Base-by-base conservation (phyloP, 2,329 filamentous ascomycete genomes). In the Cercospora zeina region DNA sequence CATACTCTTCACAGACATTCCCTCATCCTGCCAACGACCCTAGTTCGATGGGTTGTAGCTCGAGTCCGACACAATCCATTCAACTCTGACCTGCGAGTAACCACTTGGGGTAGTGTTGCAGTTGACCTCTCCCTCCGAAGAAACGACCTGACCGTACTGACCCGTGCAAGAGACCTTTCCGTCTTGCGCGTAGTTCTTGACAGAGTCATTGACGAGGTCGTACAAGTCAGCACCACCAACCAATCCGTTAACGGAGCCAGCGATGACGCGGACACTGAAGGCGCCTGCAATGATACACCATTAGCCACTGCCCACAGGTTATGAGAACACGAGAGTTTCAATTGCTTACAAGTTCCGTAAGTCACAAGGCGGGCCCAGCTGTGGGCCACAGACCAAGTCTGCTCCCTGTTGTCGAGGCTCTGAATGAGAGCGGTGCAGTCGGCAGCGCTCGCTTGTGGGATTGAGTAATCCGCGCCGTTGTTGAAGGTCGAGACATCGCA, bases 401-500 rank as follows among this genome's bases (percentile, higher is more conserved):
- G 19, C 4, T 6, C 8, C 8, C 13, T 31, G 34, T 58, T 16
- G n/a, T n/a, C n/a, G 24, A 62, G 9, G n/a, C 19, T 30, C 0
- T 19, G 2, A 2, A 51, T 11, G 14, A 51, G 47, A 16, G 24
- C 47, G 1, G 13, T 31, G 47, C 47, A 51, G 31, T 62, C 54
- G 3, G 11, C 1, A 11, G 42, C 45, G 8, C 39, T 30, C 50
- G 59, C 59, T 37, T 53, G 42, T n/a, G 47, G 31, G 13, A 57
- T 57, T 7, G 30, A 4, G 34, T 51, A 39, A 9, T 16, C 24
- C 6, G 21, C 24, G 10, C 59, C 59, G 3, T 62, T 33, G 59
- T 62, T 58, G 54, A 62, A 62, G 13, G 59, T 62, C 16, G 59
- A 62, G 9, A 10, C 33, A n/a, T 62, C 54, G 47, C 59, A 62